Base-by-base conservation (phyloP, 352 stramenopile species). In the Pythium diclinum region DNA sequence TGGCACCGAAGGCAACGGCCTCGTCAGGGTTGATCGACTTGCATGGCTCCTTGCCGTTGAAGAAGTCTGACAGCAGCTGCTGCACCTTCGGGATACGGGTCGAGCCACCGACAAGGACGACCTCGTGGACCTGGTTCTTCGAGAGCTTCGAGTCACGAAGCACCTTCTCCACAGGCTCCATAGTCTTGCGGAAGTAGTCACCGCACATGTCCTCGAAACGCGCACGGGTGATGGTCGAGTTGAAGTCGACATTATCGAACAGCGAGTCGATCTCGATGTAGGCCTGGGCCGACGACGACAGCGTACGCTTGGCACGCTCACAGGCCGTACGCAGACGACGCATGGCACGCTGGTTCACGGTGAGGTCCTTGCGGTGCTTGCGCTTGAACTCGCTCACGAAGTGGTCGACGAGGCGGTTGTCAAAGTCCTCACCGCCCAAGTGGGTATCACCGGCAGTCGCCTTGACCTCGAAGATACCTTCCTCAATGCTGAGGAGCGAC, bases 391-490 rank as follows among this genome's bases (percentile, higher is more conserved):
- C 92, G 48, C 82, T 56, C 17, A 88, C 69, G 65, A 96, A 98
- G 77, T 97, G 88, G 58, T 98, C 91, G 33, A 98, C 93, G 28
- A 28, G 25, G 25, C 25, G 25, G 25, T 28, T 28, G 25, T 28
- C 25, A 28, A 28, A 28, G 25, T 28, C 25, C 25, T 28, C 25
- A 28, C 25, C 25, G 25, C 25, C 25, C 25, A 28, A 28, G 4
- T 28, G 25, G 25, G 92, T 98, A 71, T 98, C 95, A 68, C 95
- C 95, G 42, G 84, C 89, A 8, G 95, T 98, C 33, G 93, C 92
- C 79, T 97, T 97, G 53, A 98, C 95, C 70, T 98, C 93, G 69
- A 99, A 98, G 71, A 98, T 97, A 36, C 94, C 95, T 10, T 98
- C 89, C 58, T 98, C 94, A 71, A 98, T 98, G 4, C 74, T 97